Base-by-base conservation (phyloP, 176 grass and related monocot species). In the Oryza meyeriana region DNA sequence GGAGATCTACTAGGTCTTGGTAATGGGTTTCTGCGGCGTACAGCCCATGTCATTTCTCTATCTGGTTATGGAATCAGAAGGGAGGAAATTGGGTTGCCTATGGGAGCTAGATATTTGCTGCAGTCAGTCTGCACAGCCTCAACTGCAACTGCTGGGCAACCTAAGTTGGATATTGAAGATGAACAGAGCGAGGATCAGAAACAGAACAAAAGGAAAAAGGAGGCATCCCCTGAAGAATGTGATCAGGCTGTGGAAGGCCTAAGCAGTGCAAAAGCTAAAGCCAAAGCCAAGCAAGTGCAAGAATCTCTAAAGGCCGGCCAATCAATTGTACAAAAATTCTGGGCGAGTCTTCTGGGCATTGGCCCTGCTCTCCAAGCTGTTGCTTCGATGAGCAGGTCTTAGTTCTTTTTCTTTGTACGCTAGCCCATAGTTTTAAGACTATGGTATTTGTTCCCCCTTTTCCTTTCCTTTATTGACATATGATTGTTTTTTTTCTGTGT, bases 361-460 rank as follows among this genome's bases (percentile, higher is more conserved):
- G 96, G 96, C 27, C 93, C 92, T 74, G 88, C 93, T 48, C 86
- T 95, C 66, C 88, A 82, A 78, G 90, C 90, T 75, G 68, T 95
- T 87, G 88, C 93, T 91, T 98, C 96, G 66, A 95, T 95, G 93
- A 99, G 93, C 91, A 99, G 96, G 96, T 99, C 24, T 82, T 12
- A 48, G 26, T 74, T 81, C 44, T 22, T 82, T 38, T 73, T n/a
- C 38, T 85, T 86, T 57, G 74, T 61, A 48, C 74, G 59, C 34
- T 73, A 79, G 77, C 26, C 8, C 29, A 12, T 64, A 74, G 17
- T 69, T 86, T 71, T 73, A 76, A 82, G 74, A 52, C 22, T 67
- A 67, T n/a, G 35, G 74, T 81, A 42, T 79, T 69, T 36, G 22
- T 33, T 73, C 47, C 64, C 61, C 6, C 14, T 48, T 77, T 77